phyloP scores from a whole-genome alignment of 768 basidiomycete species.

The Suillus spraguei region DNA sequence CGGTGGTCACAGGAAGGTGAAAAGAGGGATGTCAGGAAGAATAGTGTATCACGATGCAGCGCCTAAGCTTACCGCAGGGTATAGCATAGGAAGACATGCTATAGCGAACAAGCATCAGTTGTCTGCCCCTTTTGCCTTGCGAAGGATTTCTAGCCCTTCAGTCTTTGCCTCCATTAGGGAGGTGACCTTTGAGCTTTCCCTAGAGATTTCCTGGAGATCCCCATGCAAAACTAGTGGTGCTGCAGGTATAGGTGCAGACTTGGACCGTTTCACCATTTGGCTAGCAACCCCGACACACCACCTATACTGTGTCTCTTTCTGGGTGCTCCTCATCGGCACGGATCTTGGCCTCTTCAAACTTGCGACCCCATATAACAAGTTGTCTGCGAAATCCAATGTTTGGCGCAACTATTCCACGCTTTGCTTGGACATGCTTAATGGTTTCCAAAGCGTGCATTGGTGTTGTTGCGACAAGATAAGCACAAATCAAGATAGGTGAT shows the following conservation, averaged over 20 bases:
- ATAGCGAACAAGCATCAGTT: not conserved
- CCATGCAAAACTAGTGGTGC: not conserved
- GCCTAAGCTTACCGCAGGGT: not conserved
- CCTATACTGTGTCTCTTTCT: constrained; percentile 14
- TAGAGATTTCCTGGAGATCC: not conserved
- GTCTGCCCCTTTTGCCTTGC: not conserved
- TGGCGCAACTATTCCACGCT: constrained; percentile 63
- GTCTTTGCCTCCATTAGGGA: not conserved
- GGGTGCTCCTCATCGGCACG: constrained; percentile 20
- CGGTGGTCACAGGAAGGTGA: not conserved
- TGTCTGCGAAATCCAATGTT: constrained; percentile 71
- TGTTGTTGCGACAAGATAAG: constrained; percentile 59
- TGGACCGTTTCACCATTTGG: constrained; percentile 10
- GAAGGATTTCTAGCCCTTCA: not conserved
- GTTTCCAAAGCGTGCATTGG: constrained; percentile 56
- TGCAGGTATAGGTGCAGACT: not conserved
- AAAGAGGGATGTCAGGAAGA: not conserved
- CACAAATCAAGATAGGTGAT: constrained; percentile 74
- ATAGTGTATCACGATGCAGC: not conserved
- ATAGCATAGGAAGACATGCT: not conserved
- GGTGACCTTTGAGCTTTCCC: not conserved
- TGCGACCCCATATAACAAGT: constrained; percentile 41
- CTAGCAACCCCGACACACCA: constrained; percentile 12
- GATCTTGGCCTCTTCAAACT: constrained; percentile 30
- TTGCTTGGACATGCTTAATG: constrained; percentile 53